These are phyloP conservation scores for Phyllachora maydis DNA, from an alignment of 2,329 filamentous ascomycete genomes.

Conservation along the genomic window DNA sequence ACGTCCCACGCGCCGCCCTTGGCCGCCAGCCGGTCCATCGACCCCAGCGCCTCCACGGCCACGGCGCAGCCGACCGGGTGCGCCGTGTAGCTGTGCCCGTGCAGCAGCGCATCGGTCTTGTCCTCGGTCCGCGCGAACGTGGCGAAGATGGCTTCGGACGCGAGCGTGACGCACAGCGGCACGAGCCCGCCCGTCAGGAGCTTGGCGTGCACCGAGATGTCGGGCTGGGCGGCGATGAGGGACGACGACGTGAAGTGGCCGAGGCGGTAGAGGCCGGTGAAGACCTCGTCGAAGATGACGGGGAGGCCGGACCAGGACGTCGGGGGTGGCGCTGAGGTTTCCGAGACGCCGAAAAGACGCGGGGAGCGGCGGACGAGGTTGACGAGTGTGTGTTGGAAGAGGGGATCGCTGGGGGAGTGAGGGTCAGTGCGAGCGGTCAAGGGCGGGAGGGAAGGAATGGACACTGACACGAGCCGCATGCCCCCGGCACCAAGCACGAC, in stretches of 20 bases:
- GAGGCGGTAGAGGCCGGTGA: constrained; percentile 68
- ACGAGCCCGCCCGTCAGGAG: constrained; percentile 63
- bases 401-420: constrained; percentile 38
- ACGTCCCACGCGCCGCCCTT: constrained; percentile 33
- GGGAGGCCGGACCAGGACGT: constrained; percentile 52
- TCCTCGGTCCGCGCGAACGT: constrained; percentile 50
- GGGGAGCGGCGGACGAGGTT: constrained; percentile 40
- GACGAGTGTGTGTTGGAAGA: constrained; percentile 57
- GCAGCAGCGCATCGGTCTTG: constrained; percentile 61
- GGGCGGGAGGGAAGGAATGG: neutral
- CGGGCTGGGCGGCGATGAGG: constrained; percentile 46
- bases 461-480: constrained; percentile 55
- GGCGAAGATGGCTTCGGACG: constrained; percentile 52
- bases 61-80: constrained; percentile 68
- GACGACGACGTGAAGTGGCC: constrained; percentile 50
- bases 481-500: constrained; percentile 65
- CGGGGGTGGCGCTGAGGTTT: constrained; percentile 2
- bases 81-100: constrained; percentile 76
- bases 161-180: constrained; percentile 56
- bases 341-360: constrained; percentile 24
- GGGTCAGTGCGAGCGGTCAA: no score
- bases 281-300: constrained; percentile 70
- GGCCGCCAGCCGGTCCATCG: constrained; percentile 36
- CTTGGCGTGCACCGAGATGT: constrained; percentile 69
- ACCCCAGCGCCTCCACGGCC: constrained; percentile 42